Evolutionary conservation across 116 monocot genomes (phyloP), one percentile per base, ranked within the genome.

Genomic region (Papilionanthe hybrid): DNA sequence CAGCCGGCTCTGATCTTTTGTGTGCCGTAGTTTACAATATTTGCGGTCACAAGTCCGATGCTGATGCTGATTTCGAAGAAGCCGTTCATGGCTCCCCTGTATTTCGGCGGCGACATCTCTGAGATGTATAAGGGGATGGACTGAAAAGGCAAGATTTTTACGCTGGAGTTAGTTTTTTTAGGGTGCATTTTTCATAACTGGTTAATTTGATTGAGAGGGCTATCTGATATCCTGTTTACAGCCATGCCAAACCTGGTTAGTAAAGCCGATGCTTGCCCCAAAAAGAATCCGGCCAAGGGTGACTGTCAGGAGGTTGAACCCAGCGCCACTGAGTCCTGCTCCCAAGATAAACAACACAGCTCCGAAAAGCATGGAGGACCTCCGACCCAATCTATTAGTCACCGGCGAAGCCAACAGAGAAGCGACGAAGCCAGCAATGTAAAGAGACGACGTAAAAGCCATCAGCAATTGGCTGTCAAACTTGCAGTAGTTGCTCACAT

Each of bases 401-500:
- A 82, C 82, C 0, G 43, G n/a, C 8, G 88, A 75, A 0, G 91
- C 91, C 1, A 78, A 72, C 42, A 91, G 86, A 49, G 88, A 91
- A 1, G 91, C 82, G 7, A 88, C n/a, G 13, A 88, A 71, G 5
- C 86, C 86, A 0, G 91, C 88, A 0, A 88, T 81, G 65, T 91
- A 91, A 9, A 91, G 82, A 5, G 88, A 91, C 10, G 88, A 87
- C 12, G 91, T 91, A 83, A 91, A 91, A 17, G 80, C 63, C 9
- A 88, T 91, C 42, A 93, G 78, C 53, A 86, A 58, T 41, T 86
- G 87, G 66, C 91, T 91, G 81, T 94, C 82, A 66, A 94, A 94
- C 82, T 88, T 89, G 80, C 93, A 94, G 85, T 94, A 94, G 86
- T 88, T 89, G 80, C 88, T 94, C 5, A 32, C 19, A 48, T 78